Percentiles rank a stretch among this genome's conserved stretches.
phyloP scores from a whole-genome alignment of 108 stramenopile genomes.

The Aurantiochytrium sp. region DNA sequence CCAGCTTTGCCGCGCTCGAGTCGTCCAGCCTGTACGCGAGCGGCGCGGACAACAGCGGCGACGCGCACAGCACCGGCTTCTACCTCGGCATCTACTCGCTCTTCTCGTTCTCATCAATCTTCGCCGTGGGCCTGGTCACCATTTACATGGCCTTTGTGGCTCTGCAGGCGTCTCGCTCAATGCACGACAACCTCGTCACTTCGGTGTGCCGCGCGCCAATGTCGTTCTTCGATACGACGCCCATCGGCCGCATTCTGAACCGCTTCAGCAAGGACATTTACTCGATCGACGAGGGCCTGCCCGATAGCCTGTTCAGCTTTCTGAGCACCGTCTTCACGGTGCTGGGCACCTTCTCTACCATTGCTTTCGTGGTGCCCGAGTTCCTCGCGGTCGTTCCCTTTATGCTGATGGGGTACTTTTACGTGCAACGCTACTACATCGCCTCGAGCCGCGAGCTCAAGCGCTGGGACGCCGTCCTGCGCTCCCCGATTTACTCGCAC shows the following conservation, averaged over 20 bases:
- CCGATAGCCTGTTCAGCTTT: slow-evolving; percentile 65
- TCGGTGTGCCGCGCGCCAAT: slow-evolving; percentile 76
- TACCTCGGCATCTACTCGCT: slow-evolving; percentile 53
- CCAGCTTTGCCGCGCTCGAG: background rate
- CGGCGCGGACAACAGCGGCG: background rate
- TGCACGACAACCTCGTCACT: slow-evolving; percentile 38
- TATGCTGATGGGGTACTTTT: slow-evolving; percentile 63
- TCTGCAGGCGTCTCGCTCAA: slow-evolving; percentile 52
- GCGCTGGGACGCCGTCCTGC: slow-evolving; percentile 71
- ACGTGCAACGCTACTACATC: slow-evolving; percentile 74
- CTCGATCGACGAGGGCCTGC: slow-evolving; percentile 82
- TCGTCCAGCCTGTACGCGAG: background rate
- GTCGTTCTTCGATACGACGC: slow-evolving; percentile 73
- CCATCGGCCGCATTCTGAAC: slow-evolving; percentile 66
- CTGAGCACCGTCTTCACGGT: slow-evolving; percentile 66
- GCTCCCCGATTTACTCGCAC: slow-evolving; percentile 83
- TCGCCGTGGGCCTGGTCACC: background rate
- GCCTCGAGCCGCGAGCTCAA: slow-evolving; percentile 82
- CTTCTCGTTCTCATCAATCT: background rate
- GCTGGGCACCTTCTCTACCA: slow-evolving; percentile 67
- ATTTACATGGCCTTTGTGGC: slow-evolving; percentile 56
- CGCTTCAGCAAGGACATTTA: slow-evolving; percentile 83
- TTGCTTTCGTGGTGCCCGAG: slow-evolving; percentile 51
- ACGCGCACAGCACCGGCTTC: background rate
- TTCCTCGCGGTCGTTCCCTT: slow-evolving; percentile 56